These are phyloP conservation scores for Allium cepa DNA, from an alignment of 106 monocot genomes.

Conservation along the genomic window DNA sequence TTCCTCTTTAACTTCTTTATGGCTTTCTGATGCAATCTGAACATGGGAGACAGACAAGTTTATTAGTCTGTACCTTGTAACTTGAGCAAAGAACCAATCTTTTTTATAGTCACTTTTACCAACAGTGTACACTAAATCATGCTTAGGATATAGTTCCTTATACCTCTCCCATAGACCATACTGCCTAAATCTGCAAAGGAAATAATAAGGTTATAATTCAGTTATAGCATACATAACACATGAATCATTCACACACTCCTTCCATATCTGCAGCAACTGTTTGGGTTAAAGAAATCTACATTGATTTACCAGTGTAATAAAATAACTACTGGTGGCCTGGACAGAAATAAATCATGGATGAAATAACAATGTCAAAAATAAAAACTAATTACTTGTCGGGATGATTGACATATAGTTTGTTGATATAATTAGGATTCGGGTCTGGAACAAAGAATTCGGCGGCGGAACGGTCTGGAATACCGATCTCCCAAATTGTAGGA, in stretches of 20 bases:
- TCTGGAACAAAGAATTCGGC: constrained; percentile 77
- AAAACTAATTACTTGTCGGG: constrained; percentile 13
- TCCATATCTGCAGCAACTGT: not conserved
- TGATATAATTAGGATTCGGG: constrained; percentile 42
- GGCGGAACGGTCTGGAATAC: constrained; percentile 61
- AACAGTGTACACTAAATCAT: constrained; percentile 48
- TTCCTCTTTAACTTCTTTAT: too few species aligned
- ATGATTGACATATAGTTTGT: constrained; percentile 46
- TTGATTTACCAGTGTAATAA: too few species aligned
- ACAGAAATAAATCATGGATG: too few species aligned
- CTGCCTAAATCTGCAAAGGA: constrained; percentile 52
- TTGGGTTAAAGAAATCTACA: too few species aligned
- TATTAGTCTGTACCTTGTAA: constrained; percentile 39
- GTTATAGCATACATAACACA: not conserved
- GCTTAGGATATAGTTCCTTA: constrained; percentile 55
- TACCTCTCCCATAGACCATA: constrained; percentile 89
- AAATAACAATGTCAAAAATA: too few species aligned
- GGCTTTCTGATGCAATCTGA: too few species aligned
- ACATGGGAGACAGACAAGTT: not conserved
- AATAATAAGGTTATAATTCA: too few species aligned
- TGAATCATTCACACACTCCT: not conserved
- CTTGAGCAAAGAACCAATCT: constrained; percentile 95
- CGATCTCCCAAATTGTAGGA: constrained; percentile 82
- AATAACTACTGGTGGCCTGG: too few species aligned
- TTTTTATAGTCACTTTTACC: constrained; percentile 52